Conservation (phyloP, 352 stramenopile genomes). For the Globisporangium irregulare region DNA sequence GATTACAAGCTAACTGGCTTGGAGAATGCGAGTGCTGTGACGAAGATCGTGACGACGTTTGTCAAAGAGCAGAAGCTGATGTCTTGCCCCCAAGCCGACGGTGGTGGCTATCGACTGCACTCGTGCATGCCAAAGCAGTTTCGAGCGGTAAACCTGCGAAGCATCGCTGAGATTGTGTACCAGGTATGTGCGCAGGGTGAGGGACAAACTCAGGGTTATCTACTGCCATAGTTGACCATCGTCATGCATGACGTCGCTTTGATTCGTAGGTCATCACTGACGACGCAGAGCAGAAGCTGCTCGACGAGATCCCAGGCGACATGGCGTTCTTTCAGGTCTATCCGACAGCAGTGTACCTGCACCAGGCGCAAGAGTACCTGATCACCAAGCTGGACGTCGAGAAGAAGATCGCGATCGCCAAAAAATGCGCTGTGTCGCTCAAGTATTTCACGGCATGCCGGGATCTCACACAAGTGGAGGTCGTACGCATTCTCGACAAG, state of each 20-base stretch:
- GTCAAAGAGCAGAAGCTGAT: constrained; percentile 48
- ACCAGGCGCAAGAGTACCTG: constrained; percentile 90
- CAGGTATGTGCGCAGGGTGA: constrained; percentile 20
- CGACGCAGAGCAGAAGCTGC: constrained; percentile 40
- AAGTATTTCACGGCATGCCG: constrained; percentile 87
- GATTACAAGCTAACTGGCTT: not conserved
- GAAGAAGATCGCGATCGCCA: constrained; percentile 63
- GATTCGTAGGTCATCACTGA: constrained; percentile 47
- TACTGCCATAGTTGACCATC: not conserved
- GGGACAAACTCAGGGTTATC: not conserved
- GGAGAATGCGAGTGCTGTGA: not conserved
- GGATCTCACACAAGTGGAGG: constrained; percentile 87
- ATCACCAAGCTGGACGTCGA: constrained; percentile 83
- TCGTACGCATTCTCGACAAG: constrained; percentile 61
- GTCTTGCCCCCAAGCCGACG: constrained; percentile 23
- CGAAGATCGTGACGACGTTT: constrained; percentile 20
- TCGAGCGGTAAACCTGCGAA: constrained; percentile 56
- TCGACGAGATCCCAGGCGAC: constrained; percentile 87
- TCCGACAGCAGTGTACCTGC: constrained; percentile 88
- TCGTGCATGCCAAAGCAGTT: constrained; percentile 60
- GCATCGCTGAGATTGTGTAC: constrained; percentile 67
- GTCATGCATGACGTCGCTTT: not conserved
- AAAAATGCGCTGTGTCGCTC: constrained; percentile 53
- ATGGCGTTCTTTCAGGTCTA: constrained; percentile 92
- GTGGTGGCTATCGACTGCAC: constrained; percentile 51